Evolutionary conservation across 257 asterid species (phyloP).

Genomic region (Orobanche coerulescens): DNA sequence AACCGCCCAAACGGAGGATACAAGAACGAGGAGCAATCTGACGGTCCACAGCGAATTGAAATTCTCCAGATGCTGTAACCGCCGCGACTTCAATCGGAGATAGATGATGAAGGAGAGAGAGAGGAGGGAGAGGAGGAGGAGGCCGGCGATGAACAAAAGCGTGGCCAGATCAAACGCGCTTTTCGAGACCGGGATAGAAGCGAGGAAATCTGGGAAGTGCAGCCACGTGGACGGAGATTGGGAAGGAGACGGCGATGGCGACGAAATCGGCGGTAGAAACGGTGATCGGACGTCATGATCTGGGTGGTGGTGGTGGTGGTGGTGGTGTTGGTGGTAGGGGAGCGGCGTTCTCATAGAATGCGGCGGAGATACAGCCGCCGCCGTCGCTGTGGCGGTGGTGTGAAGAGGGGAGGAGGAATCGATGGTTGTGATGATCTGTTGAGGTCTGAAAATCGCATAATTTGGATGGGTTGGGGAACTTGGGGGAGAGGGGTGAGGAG

Average conservation of each 20-base stretch:
- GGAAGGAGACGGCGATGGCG: not conserved
- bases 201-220: not conserved
- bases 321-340: constrained; percentile 20
- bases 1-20: constrained; percentile 42
- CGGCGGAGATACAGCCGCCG: constrained; percentile 20
- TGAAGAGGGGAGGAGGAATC: not conserved
- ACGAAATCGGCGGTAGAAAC: not conserved
- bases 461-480: no score
- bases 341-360: constrained; percentile 48
- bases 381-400: constrained; percentile 22
- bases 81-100: constrained; percentile 42
- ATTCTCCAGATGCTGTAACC: constrained; percentile 35
- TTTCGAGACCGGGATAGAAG: constrained; percentile 26
- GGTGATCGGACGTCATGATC: not conserved
- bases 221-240: not conserved
- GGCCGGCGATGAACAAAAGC: constrained; percentile 24
- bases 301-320: constrained; percentile 16
- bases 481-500: no score
- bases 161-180: constrained; percentile 38
- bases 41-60: constrained; percentile 67
- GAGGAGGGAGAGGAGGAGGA: constrained; percentile 43
- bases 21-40: constrained; percentile 45
- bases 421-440: constrained; percentile 6
- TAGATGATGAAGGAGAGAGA: constrained; percentile 38
- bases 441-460: constrained; percentile 36